Base-by-base conservation (phyloP, 176 grass and related monocot genomes). In the Hsuehochloa calcarea region DNA sequence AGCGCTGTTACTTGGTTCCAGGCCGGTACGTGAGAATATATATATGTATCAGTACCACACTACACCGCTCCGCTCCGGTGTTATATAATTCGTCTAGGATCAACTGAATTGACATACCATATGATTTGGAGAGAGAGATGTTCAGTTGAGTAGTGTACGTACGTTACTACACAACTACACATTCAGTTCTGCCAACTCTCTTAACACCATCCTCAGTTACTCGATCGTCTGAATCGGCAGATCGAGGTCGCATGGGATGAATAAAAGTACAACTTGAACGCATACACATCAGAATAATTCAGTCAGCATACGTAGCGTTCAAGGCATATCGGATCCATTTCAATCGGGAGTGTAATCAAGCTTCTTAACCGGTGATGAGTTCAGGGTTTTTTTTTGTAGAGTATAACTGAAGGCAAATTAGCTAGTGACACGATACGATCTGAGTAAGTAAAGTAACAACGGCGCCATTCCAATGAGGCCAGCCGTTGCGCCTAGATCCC, bases 281-380 rank as follows among this genome's bases (percentile, higher is more conserved):
- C 45, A 16, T 10, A 23, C 56, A 23, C 46, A 34, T 29, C 52
- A 68, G 80, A 77, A 83, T 51, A 83, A n/a, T 69, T 22, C 43
- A 11, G 49, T 22, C 43, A 11, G 49, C 20, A 61, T 52, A n/a
- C 79, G 79, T 86, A 86, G 74, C 58, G 84, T 90, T 79, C 73
- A 90, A 86, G 78, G 65, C 72, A 82, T 45, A 58, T 58, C 20
- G 55, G 64, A 86, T 82, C 64, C 61, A 17, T 68, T 75, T 74
- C 61, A 16, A 87, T 77, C 20, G 38, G 78, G 79, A 77, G 50
- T 82, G 70, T 27, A 76, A n/a, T n/a, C n/a, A n/a, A 70, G 65
- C 41, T 35, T 31, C 37, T 49, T 35, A 34, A 41, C 40, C 13
- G 14, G 46, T 75, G 70, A 2, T 14, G 31, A 67, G 34, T 19